These are phyloP conservation scores for Clarireedia homoeocarpa DNA, from an alignment of 2,329 filamentous ascomycete species.

Conservation along the genomic window DNA sequence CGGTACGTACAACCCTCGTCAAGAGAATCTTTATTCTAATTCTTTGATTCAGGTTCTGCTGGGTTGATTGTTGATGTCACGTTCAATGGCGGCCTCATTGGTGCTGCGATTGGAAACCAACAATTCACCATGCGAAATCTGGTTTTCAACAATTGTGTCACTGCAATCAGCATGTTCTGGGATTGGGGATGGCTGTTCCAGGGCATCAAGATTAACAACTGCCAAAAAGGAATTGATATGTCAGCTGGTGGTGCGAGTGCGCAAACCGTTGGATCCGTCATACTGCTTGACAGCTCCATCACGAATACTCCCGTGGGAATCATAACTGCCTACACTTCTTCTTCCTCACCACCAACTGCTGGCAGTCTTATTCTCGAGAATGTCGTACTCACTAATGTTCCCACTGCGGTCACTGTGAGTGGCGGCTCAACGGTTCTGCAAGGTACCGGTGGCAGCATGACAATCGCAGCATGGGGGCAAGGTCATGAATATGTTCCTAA, in stretches of 20 bases:
- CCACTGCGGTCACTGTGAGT: constrained; percentile 51
- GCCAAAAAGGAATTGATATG: constrained; percentile 44
- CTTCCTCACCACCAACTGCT: constrained; percentile 53
- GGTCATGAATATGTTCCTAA: constrained; percentile 59
- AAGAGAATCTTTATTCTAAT: constrained; percentile 27
- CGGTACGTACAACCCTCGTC: constrained; percentile 28
- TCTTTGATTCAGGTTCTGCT: constrained; percentile 35
- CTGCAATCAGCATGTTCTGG: not conserved
- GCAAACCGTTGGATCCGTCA: constrained; percentile 47
- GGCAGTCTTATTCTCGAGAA: constrained; percentile 80
- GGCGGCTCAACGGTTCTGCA: constrained; percentile 52
- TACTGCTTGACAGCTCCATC: constrained; percentile 47
- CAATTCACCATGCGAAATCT: constrained; percentile 56
- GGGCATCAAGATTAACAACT: constrained; percentile 44
- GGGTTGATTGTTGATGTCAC: constrained; percentile 51
- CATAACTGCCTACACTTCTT: constrained; percentile 40
- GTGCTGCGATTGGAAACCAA: constrained; percentile 55
- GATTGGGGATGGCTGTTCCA: constrained; percentile 53
- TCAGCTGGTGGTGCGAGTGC: constrained; percentile 33
- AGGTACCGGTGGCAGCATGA: constrained; percentile 52
- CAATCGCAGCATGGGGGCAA: constrained; percentile 66
- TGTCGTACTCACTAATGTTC: constrained; percentile 65
- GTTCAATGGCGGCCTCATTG: constrained; percentile 54
- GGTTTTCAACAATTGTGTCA: constrained; percentile 30
- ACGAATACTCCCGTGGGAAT: constrained; percentile 43